A percentile compares a stretch with the other conserved stretches of the same genome.
Evolutionary conservation across 139 green algal genomes (phyloP).

Genomic region (Chlamydomonas urium): DNA sequence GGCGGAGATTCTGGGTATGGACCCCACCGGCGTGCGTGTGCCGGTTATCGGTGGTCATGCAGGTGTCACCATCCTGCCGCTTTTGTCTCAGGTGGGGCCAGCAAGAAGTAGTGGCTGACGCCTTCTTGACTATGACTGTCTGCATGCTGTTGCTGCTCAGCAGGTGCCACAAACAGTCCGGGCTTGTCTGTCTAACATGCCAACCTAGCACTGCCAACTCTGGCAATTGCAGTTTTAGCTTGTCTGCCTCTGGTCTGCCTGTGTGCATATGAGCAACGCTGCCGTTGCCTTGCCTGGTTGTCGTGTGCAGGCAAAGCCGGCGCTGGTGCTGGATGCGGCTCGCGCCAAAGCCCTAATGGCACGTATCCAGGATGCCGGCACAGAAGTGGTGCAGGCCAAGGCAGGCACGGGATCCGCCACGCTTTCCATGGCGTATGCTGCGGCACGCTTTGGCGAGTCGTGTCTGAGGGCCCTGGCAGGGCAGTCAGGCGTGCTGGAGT

Average conservation of each 20-base stretch:
- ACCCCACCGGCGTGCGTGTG: conserved; percentile 79
- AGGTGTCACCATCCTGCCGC: conserved; percentile 95
- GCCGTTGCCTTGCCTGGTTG: neutral
- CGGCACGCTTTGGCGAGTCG: conserved; percentile 20
- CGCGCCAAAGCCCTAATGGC: conserved; percentile 32
- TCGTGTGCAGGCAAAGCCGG: neutral
- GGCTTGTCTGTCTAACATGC: neutral
- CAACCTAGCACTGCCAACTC: too few species aligned
- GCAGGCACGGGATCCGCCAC: conserved; percentile 69
- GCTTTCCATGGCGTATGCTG: conserved; percentile 67
- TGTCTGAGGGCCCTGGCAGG: conserved; percentile 73
- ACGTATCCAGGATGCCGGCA: conserved; percentile 94
- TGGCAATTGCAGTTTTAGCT: too few species aligned
- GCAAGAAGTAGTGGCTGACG: too few species aligned
- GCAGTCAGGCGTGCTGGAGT: conserved; percentile 74
- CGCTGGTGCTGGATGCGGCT: neutral
- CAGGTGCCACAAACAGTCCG: neutral
- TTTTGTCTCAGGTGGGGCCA: conserved; percentile 88
- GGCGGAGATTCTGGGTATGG: conserved; percentile 56
- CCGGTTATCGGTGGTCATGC: conserved; percentile 96
- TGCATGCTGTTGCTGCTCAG: neutral
- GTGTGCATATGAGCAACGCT: neutral
- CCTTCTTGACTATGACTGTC: too few species aligned
- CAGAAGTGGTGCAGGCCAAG: conserved; percentile 66
- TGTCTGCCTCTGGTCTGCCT: too few species aligned